Base-by-base conservation (phyloP, 2,329 filamentous ascomycete species). In the Bipolaris sorokiniana region DNA sequence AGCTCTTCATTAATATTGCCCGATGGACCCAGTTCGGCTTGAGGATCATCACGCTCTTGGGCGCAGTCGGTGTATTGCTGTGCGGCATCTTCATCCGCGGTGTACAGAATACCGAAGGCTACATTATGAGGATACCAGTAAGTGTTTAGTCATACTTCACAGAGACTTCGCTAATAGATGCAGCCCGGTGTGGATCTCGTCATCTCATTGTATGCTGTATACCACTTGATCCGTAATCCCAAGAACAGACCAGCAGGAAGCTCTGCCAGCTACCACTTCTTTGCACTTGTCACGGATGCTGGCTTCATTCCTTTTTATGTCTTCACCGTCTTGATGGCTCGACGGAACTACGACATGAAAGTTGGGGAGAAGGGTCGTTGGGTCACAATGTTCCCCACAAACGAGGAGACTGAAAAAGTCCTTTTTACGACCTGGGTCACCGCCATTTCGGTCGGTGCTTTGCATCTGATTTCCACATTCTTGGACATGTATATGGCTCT, bases 241-340 rank as follows among this genome's bases (percentile, higher is more conserved):
- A 86, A 86, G 46, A 85, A 83, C 42, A 87, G 92, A 49, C 87
- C 92, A 0, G 88, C 94, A 0, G 88, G 83, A 3, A 96, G 91
- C 20, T 91, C 92, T 16, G 88, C 91, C 13, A 94, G 91, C 62
- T 98, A 98, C 77, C 92, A 96, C 77, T 79, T 95, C 55, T 98
- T 97, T 74, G 87, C 92, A 2, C 82, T 86, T 10, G 79, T 92
- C 41, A 84, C 90, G 40, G 94, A 98, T 74, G 78, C 81, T n/a
- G 84, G 83, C 16, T 77, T 89, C 51, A 81, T 88, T 33, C 85
- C 86, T 0, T 88, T 88, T 72, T 87, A 86, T 63, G 80, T 84
- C 56, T 88, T 87, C 70, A 84, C 83, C 7, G 80, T 83, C 9
- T 78, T 86, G 47, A 76, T 86, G 54, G 77, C 83, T 3, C 80